Evolutionary conservation across 371 early-diverging fungal species (phyloP), one percentile per base, ranked within the genome.

Genomic region (Zychaea mexicana): DNA sequence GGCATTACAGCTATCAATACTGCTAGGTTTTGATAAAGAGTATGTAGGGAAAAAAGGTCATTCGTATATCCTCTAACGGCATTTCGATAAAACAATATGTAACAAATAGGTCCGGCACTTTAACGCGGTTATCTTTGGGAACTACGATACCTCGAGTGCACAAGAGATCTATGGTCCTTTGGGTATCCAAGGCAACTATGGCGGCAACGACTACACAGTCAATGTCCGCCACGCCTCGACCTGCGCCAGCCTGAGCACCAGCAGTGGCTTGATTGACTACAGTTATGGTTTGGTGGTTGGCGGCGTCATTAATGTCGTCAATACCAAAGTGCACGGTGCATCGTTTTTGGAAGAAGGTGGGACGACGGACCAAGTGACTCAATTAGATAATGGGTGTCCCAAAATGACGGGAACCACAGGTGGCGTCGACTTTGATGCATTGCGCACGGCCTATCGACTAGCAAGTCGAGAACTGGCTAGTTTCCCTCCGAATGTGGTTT

Each of bases 101-200:
- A n/a, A n/a, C n/a, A n/a, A n/a, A n/a, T n/a, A 36, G 38, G 7
- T 36, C 15, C 38, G 38, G 15, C 38, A 36, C 9, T 36, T 36
- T 36, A 36, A 36, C 15, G 38, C 62, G 38, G 70, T 52, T 19
- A 66, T 70, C 30, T 66, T 70, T 24, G 66, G 63, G 9, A 56
- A 66, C 47, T 70, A 66, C 10, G 42, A 19, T 9, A 66, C 60
- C 5, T 27, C 2, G 10, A 60, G 63, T 13, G 28, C 36, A 12
- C 47, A 61, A 31, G 63, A 70, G 55, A 70, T 63, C 12, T 36
- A 58, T 17, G 70, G 70, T n/a, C 55, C 63, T 3, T 49, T 66
- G 8, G 70, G 62, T 15, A 62, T 70, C 0, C n/a, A 33, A 28
- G 70, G 70, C 36, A 56, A 33, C 22, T 52, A 62, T 15, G 26